phyloP scores from a whole-genome alignment of 2,329 filamentous ascomycete species.

The Akanthomyces lecanii region DNA sequence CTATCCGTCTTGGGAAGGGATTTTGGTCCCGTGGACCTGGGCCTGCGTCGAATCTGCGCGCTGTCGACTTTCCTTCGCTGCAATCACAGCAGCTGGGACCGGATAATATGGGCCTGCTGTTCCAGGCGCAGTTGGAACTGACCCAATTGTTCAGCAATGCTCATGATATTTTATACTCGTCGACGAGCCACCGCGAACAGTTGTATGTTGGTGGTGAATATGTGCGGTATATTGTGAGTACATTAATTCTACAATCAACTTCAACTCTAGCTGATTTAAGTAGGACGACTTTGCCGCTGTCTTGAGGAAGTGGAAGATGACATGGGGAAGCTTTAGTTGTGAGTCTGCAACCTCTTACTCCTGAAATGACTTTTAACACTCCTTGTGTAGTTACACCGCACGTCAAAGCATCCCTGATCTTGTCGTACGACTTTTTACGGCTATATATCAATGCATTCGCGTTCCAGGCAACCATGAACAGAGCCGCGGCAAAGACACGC shows the following conservation, averaged over 20 bases:
- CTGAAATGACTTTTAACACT: neutral
- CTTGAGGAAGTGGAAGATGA: constrained; percentile 66
- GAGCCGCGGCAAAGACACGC: constrained; percentile 32
- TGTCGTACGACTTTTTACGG: constrained; percentile 69
- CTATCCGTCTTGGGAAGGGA: constrained; percentile 65
- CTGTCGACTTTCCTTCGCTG: constrained; percentile 64
- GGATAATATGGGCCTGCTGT: constrained; percentile 64
- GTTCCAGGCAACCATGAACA: constrained; percentile 64
- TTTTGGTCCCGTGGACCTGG: constrained; percentile 72
- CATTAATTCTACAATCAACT: neutral
- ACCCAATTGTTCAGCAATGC: constrained; percentile 71
- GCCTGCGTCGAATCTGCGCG: constrained; percentile 59
- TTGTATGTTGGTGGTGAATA: constrained; percentile 68
- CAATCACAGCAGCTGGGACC: constrained; percentile 54
- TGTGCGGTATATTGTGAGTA: constrained; percentile 60
- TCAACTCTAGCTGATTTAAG: rapidly evolving
- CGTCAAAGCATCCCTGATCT: constrained; percentile 62
- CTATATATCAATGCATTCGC: constrained; percentile 73
- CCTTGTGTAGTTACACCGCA: constrained; percentile 49
- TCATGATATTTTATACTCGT: constrained; percentile 69
- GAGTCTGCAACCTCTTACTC: constrained; percentile 22
- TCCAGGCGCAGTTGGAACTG: constrained; percentile 67
- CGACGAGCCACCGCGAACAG: constrained; percentile 64
- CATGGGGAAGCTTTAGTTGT: constrained; percentile 65
- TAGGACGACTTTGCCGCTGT: constrained; percentile 64